Conservation (phyloP, 345 rosid species). For the Hibiscus syriacus region DNA sequence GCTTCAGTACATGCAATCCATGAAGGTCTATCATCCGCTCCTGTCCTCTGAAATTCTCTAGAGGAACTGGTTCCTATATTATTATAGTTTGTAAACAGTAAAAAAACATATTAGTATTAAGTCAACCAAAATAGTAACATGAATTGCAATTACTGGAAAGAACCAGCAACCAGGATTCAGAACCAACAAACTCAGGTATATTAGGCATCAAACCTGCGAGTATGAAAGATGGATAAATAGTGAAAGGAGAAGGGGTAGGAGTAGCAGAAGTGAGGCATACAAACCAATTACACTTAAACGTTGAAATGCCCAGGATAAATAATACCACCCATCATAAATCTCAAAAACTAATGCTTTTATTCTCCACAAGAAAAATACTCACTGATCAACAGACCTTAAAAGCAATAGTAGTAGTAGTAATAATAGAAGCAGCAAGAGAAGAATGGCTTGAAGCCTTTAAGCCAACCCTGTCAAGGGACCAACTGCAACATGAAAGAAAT, state of each 20-base stretch:
- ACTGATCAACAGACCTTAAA: not conserved
- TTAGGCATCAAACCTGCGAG: not conserved
- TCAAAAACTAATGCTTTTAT: not conserved
- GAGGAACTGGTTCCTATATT: constrained; percentile 61
- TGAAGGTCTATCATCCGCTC: constrained; percentile 97
- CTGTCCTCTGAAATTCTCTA: constrained; percentile 62
- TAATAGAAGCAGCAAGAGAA: not conserved
- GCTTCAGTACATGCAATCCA: constrained; percentile 95
- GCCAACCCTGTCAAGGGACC: not conserved
- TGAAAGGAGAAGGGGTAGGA: not conserved
- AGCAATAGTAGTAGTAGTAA: not conserved
- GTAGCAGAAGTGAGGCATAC: not conserved
- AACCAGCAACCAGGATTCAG: not conserved
- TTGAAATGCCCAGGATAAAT: not conserved
- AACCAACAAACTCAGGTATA: not conserved
- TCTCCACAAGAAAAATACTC: not conserved
- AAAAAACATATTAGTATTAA: constrained; percentile 7
- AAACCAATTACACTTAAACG: not conserved
- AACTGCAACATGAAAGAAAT: constrained; percentile 9
- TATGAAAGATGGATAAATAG: not conserved
- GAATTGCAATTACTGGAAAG: not conserved
- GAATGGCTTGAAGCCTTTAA: not conserved
- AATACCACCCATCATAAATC: not conserved
- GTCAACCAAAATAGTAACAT: not conserved
- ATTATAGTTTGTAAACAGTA: not conserved